A percentile compares a stretch with the other conserved stretches of the same genome.
Evolutionary conservation across 768 basidiomycete species (phyloP).

Genomic region (Kockovaella imperatae): DNA sequence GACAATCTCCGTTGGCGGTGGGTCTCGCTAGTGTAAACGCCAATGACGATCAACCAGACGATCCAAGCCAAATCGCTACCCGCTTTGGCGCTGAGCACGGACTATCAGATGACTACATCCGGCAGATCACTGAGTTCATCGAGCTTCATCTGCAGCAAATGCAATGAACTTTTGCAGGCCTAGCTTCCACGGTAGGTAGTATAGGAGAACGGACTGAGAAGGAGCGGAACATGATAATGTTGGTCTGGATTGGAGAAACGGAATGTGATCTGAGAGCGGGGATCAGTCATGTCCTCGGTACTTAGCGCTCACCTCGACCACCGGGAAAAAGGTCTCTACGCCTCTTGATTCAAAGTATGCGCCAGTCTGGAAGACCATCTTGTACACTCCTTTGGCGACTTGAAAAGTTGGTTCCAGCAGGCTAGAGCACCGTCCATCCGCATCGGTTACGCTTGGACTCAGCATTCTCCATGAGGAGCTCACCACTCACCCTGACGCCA

Average conservation of each 20-base stretch:
- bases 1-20: slow-evolving; percentile 14
- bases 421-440: slow-evolving; percentile 71
- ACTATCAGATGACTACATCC: slow-evolving; percentile 32
- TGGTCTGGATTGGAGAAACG: slow-evolving; percentile 62
- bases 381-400: slow-evolving; percentile 63
- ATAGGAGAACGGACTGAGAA: slow-evolving; percentile 83
- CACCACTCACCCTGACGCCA: slow-evolving; percentile 7
- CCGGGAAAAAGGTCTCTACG: slow-evolving; percentile 74
- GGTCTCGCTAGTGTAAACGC: too few relatives aligned
- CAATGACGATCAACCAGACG: slow-evolving; percentile 11
- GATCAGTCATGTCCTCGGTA: neutral
- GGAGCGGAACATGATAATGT: slow-evolving; percentile 84
- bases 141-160: neutral
- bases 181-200: slow-evolving; percentile 86
- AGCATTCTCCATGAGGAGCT: neutral
- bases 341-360: slow-evolving; percentile 64
- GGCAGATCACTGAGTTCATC: slow-evolving; percentile 36
- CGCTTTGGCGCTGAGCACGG: slow-evolving; percentile 28
- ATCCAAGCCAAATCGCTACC: slow-evolving; percentile 22
- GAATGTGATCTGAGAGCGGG: slow-evolving; percentile 62
- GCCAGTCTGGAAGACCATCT: slow-evolving; percentile 74
- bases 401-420: slow-evolving; percentile 56
- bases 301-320: slow-evolving; percentile 62
- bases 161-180: neutral
- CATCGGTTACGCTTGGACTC: slow-evolving; percentile 58